Evolutionary conservation across 169 alveolate genomes (phyloP), one percentile per base, ranked within the genome.

Genomic region (Plasmodium blacklocki): DNA sequence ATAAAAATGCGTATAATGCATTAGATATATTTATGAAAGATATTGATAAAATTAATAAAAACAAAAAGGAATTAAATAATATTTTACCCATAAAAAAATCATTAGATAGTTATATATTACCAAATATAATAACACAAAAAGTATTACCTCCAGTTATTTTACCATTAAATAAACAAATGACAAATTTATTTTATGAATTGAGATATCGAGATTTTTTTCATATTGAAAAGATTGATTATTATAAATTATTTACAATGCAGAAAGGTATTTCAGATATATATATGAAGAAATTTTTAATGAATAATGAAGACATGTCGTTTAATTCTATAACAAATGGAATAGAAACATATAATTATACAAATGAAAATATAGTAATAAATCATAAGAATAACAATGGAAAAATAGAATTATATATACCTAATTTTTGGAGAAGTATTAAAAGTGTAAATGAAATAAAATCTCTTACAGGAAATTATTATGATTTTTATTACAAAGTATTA

Each of bases 361-460:
- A 26, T n/a, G 7, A 11, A n/a, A 29, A 66, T 39, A 14, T 29
- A 15, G 29, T 19, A 52, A 26, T 68, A 21, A 32, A 26, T 26
- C 80, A 67, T 39, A 80, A 80, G 32, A 80, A 56, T 39, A 80
- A 80, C 23, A 80, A 80, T 29, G 90, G 70, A 26, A 15, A 12
- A 52, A 68, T 80, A 29, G 98, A 96, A 52, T 95, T 96, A 70
- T 95, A 96, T 54, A 95, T 96, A 14, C 95, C 97, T 29, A 92
- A 96, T 47, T 96, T 96, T 73, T 96, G 98, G 98, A 94, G 96
- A 71, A 88, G 95, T 26, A 97, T 97, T 18, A 96, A 96, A 93
- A 95, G 96, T 19, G 97, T 96, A 71, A 96, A 96, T 62, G 98
- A 96, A 73, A 88, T 96, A 67, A 98, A 96, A 71, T 94, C 97